phyloP scores from a whole-genome alignment of 2,329 filamentous ascomycete species.

The Macrophomina phaseolina region DNA sequence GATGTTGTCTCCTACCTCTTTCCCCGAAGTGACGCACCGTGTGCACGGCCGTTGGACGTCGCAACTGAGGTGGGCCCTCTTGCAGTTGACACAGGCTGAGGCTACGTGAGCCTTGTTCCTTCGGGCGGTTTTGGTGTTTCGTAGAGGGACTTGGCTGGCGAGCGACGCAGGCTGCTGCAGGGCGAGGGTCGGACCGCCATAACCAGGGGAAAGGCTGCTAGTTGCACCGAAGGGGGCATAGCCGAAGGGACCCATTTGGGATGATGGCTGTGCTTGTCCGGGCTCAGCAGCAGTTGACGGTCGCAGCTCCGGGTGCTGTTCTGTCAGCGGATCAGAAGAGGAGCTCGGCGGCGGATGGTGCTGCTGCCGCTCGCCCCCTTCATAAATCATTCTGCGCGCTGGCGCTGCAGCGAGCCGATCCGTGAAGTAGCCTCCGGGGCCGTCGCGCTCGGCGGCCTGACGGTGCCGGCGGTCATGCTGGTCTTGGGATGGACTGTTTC shows the following conservation, averaged over 20 bases:
- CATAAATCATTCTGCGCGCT: conserved; percentile 25
- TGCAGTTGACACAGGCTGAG: conserved; percentile 85
- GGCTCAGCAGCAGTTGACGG: conserved; percentile 20
- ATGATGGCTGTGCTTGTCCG: conserved; percentile 13
- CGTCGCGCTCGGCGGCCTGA: conserved; percentile 17
- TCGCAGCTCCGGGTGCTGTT: conserved; percentile 16
- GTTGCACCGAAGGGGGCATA: conserved; percentile 19
- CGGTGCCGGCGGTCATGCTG: conserved; percentile 24
- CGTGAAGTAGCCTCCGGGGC: conserved; percentile 10
- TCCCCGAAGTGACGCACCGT: conserved; percentile 77
- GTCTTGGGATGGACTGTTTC: conserved; percentile 19
- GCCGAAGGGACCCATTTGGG: conserved; percentile 26
- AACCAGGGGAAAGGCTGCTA: conserved; percentile 18
- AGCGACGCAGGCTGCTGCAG: conserved; percentile 18
- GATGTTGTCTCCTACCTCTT: conserved; percentile 54
- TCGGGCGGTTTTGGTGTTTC: conserved; percentile 43
- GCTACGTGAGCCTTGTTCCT: conserved; percentile 79
- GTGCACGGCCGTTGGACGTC: conserved; percentile 76
- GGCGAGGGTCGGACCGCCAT: conserved; percentile 19
- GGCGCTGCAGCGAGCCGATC: conserved; percentile 21
- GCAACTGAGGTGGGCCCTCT: conserved; percentile 76
- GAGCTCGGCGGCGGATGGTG: conserved; percentile 21
- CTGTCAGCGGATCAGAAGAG: neutral
- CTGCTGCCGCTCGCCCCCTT: conserved; percentile 25
- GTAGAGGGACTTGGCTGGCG: conserved; percentile 15